phyloP scores from a whole-genome alignment of 768 basidiomycete species.

The Thelephora aurantiotincta region DNA sequence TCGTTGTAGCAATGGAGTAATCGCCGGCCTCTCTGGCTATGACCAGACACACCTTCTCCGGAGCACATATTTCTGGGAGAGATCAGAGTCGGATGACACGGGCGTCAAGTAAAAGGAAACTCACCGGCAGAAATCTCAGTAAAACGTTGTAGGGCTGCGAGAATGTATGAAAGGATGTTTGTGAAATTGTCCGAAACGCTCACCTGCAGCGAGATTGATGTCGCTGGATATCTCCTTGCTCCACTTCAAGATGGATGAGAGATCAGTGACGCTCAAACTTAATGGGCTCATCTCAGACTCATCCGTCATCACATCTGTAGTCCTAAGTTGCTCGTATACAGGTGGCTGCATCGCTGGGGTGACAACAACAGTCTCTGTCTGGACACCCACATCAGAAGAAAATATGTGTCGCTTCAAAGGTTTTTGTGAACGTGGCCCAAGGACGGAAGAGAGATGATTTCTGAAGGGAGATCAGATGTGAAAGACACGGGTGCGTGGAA shows the following conservation, averaged over 20 bases:
- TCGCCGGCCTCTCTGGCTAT: slow-evolving; percentile 59
- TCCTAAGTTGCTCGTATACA: too few relatives aligned
- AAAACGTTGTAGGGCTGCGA: slow-evolving; percentile 43
- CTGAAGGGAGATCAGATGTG: slow-evolving; percentile 16
- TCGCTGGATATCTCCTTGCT: slow-evolving; percentile 64
- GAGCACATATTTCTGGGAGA: slow-evolving; percentile 42
- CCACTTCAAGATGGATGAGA: slow-evolving; percentile 59
- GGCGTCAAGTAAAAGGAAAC: slow-evolving; percentile 3
- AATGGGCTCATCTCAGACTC: too few relatives aligned
- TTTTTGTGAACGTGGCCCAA: slow-evolving; percentile 30
- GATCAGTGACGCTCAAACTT: slow-evolving; percentile 38
- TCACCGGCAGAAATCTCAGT: slow-evolving; percentile 60
- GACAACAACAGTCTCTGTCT: slow-evolving; percentile 31
- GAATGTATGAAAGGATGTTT: not conserved
- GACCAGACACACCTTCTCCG: slow-evolving; percentile 53
- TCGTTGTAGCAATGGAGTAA: slow-evolving; percentile 55
- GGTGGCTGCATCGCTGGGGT: slow-evolving; percentile 13
- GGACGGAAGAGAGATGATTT: slow-evolving; percentile 30
- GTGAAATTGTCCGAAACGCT: slow-evolving; percentile 2
- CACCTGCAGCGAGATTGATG: slow-evolving; percentile 47
- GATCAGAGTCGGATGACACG: not conserved
- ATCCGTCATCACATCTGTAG: too few relatives aligned
- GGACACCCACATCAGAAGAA: slow-evolving; percentile 46
- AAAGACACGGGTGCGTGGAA: not conserved
- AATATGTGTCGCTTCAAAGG: slow-evolving; percentile 42